A percentile compares a stretch with the other conserved stretches of the same genome.
Evolutionary conservation across 2,329 filamentous ascomycete species (phyloP).

Genomic region (Periconia digitata): DNA sequence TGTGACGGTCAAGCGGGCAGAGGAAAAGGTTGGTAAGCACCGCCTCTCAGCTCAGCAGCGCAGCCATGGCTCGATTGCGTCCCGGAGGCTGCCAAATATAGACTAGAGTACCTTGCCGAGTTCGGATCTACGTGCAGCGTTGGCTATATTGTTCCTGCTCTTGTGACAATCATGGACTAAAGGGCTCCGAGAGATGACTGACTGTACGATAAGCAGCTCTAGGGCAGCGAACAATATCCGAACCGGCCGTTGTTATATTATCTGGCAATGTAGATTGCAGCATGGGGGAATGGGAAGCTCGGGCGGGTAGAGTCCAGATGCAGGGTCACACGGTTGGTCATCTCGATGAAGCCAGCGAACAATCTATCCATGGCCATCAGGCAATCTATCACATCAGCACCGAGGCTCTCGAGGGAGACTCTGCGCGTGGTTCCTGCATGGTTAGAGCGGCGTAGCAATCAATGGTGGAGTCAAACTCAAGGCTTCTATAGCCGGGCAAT

Average conservation of each 20-base stretch:
- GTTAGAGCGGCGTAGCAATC: neutral
- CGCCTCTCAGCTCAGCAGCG: neutral
- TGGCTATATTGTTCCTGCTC: neutral
- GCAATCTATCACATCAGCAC: neutral
- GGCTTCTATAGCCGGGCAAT: too few relatives aligned
- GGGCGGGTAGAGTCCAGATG: neutral
- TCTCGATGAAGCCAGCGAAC: conserved; percentile 1
- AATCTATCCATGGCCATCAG: neutral
- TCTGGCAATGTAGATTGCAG: neutral
- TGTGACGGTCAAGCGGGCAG: neutral
- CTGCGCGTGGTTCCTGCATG: conserved; percentile 7
- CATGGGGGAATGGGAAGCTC: neutral
- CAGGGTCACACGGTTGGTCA: neutral
- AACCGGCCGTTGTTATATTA: neutral
- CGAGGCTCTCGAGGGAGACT: neutral
- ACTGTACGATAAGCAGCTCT: neutral
- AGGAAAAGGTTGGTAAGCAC: neutral
- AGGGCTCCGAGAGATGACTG: too few relatives aligned
- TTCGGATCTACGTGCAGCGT: neutral
- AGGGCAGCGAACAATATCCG: neutral
- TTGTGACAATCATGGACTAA: neutral
- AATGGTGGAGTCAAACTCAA: neutral
- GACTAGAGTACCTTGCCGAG: conserved; percentile 2
- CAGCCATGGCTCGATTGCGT: too few relatives aligned
- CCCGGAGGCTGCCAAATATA: conserved; percentile 13